Conservation (phyloP, 163 green algal species). For the Smithsoniella earleae region DNA sequence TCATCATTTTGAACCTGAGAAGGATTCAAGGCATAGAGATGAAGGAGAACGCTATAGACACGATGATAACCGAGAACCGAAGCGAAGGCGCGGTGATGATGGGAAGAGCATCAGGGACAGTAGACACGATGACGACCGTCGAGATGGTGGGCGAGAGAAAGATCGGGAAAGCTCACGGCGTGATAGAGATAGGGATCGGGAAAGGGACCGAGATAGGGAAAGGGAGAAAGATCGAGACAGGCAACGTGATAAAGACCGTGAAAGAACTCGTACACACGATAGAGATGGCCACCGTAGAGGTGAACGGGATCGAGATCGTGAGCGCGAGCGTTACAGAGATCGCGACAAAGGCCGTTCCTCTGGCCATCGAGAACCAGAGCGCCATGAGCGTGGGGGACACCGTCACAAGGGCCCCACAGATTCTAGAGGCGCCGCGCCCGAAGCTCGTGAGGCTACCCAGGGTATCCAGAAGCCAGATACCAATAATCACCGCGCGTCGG, state of each 20-base stretch:
- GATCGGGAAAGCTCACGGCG: slow-evolving; percentile 37
- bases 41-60: too few relatives aligned
- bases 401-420: background rate
- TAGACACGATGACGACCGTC: slow-evolving; percentile 35
- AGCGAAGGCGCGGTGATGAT: too few relatives aligned
- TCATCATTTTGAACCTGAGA: too few relatives aligned
- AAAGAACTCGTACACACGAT: slow-evolving; percentile 27
- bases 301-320: slow-evolving; percentile 20
- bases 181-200: slow-evolving; percentile 32
- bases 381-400: background rate
- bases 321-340: slow-evolving; percentile 33
- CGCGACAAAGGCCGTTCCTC: background rate
- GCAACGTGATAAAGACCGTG: slow-evolving; percentile 30
- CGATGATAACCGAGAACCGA: too few relatives aligned
- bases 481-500: background rate
- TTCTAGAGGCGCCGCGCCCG: background rate
- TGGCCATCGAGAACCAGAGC: background rate
- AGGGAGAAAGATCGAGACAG: slow-evolving; percentile 26
- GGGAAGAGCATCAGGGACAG: too few relatives aligned
- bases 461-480: slow-evolving; percentile 8
- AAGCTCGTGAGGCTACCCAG: background rate
- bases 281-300: slow-evolving; percentile 5
- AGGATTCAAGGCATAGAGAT: too few relatives aligned
- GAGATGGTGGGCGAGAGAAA: slow-evolving; percentile 36
- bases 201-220: slow-evolving; percentile 35